Evolutionary conservation across 2,329 filamentous ascomycete genomes (phyloP).

Genomic region (Bretziella fagacearum): DNA sequence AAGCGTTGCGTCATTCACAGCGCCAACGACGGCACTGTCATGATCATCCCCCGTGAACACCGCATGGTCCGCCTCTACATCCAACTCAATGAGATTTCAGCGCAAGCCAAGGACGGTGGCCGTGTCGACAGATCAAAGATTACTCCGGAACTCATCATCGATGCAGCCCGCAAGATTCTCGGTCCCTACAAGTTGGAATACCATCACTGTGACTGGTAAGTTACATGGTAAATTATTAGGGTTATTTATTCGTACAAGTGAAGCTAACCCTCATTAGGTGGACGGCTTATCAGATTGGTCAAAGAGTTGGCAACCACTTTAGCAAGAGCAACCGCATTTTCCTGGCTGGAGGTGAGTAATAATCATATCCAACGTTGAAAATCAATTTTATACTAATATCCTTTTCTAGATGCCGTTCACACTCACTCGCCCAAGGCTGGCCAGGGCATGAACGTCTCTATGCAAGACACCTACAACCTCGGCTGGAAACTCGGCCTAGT

Average conservation of each 20-base stretch:
- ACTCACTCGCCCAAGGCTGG: slow-evolving; percentile 36
- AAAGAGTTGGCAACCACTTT: slow-evolving; percentile 40
- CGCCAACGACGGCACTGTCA: slow-evolving; percentile 36
- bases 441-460: slow-evolving; percentile 50
- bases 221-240: slow-evolving; percentile 25
- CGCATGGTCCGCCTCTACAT: slow-evolving; percentile 53
- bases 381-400: neutral
- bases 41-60: slow-evolving; percentile 52
- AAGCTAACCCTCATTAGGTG: slow-evolving; percentile 29
- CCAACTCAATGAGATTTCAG: slow-evolving; percentile 31
- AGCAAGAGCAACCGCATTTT: slow-evolving; percentile 41
- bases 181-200: slow-evolving; percentile 48
- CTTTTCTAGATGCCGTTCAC: slow-evolving; percentile 31
- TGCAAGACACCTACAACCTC: slow-evolving; percentile 43
- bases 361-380: slow-evolving; percentile 20
- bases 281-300: slow-evolving; percentile 48
- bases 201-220: slow-evolving; percentile 40
- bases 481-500: slow-evolving; percentile 33
- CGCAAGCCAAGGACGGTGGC: slow-evolving; percentile 26
- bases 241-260: neutral
- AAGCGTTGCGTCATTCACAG: slow-evolving; percentile 38
- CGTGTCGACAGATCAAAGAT: slow-evolving; percentile 42
- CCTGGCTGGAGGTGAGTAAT: slow-evolving; percentile 41
- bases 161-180: slow-evolving; percentile 46
- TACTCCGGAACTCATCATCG: slow-evolving; percentile 43